These are phyloP conservation scores for Plectosphaerella cucumerina DNA, from an alignment of 2,329 filamentous ascomycete species.

Conservation along the genomic window DNA sequence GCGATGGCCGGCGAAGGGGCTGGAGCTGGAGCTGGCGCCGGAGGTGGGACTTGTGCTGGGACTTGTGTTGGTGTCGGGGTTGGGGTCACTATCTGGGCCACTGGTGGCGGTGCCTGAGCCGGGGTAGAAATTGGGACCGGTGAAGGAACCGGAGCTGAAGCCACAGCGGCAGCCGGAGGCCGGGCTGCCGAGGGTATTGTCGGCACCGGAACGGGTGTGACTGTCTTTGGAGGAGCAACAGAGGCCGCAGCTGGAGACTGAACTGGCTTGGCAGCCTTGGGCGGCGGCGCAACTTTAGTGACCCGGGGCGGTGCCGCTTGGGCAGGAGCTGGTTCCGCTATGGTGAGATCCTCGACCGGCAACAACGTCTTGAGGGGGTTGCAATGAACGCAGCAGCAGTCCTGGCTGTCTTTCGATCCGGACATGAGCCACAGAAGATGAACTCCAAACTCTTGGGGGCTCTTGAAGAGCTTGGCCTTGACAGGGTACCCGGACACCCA, in stretches of 20 bases:
- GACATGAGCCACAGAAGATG: slow-evolving; percentile 50
- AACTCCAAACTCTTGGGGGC: slow-evolving; percentile 48
- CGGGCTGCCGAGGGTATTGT: background rate
- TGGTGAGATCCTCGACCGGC: slow-evolving; percentile 4
- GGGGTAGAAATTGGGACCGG: background rate
- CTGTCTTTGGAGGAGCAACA: background rate
- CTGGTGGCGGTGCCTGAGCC: background rate
- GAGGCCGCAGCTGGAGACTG: slow-evolving; percentile 5
- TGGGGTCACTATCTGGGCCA: background rate
- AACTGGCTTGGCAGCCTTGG: background rate
- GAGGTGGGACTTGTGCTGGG: background rate
- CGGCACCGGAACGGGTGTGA: slow-evolving; percentile 9
- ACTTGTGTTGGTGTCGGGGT: no score
- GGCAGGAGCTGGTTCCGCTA: slow-evolving; percentile 1
- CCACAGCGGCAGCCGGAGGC: slow-evolving; percentile 1
- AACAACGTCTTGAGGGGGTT: slow-evolving; percentile 23
- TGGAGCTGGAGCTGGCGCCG: background rate
- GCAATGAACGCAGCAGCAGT: slow-evolving; percentile 50
- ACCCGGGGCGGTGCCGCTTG: slow-evolving; percentile 14
- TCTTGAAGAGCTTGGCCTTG: slow-evolving; percentile 45
- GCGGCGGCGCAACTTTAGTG: slow-evolving; percentile 7
- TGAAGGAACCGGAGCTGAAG: slow-evolving; percentile 5
- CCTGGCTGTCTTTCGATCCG: slow-evolving; percentile 38
- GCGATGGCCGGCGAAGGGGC: background rate
- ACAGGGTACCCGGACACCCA: slow-evolving; percentile 46